phyloP scores from a whole-genome alignment of 2,329 filamentous ascomycete genomes.

The Pseudocercospora fijiensis region DNA sequence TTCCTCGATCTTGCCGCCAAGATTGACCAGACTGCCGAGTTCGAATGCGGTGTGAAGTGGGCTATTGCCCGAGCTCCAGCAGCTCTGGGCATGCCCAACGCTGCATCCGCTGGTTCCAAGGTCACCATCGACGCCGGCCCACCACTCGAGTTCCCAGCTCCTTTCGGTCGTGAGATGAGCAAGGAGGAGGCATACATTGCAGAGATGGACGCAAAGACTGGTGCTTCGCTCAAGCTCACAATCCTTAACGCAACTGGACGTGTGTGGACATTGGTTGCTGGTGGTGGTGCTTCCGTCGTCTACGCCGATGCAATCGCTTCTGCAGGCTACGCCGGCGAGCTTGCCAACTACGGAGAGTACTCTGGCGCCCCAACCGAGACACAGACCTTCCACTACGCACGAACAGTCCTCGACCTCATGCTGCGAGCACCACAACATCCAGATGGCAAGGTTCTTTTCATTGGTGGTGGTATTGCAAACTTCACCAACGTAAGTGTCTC shows the following conservation, averaged over 20 bases:
- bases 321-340: conserved; percentile 88
- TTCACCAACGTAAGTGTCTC: conserved; percentile 80
- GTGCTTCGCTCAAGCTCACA: conserved; percentile 96
- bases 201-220: conserved; percentile 98
- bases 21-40: conserved; percentile 98
- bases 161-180: conserved; percentile 95
- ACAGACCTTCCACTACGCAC: conserved; percentile 98
- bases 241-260: conserved; percentile 88
- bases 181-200: conserved; percentile 99
- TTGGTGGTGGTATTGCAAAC: conserved; percentile 99
- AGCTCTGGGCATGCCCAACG: conserved; percentile 77
- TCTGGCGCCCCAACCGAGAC: conserved; percentile 98
- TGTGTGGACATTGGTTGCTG: conserved; percentile 96
- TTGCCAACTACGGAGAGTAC: conserved; percentile 99
- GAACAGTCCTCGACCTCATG: conserved; percentile 95
- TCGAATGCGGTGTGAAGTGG: conserved; percentile 99
- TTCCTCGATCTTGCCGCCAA: conserved; percentile 99
- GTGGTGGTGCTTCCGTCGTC: conserved; percentile 98
- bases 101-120: conserved; percentile 63
- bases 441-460: conserved; percentile 98
- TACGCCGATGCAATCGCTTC: conserved; percentile 99
- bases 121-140: conserved; percentile 94
- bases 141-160: conserved; percentile 98
- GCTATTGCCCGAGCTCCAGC: conserved; percentile 88
- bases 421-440: conserved; percentile 80